These are phyloP conservation scores for Penicillium griseofulvum DNA, from an alignment of 2,329 filamentous ascomycete genomes.

Conservation along the genomic window DNA sequence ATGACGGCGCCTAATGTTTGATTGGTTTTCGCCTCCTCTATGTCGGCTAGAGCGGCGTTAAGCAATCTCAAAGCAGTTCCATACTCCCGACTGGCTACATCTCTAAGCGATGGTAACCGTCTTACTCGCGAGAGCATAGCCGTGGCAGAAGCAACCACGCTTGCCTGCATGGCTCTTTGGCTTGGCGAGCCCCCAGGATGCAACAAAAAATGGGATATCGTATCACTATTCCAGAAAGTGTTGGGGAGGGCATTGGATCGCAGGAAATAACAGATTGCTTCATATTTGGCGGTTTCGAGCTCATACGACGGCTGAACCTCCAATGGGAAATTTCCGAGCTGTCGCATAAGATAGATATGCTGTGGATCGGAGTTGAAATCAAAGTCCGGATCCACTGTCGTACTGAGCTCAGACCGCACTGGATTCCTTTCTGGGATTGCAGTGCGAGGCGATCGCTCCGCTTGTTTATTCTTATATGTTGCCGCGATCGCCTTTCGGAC, in stretches of 20 bases:
- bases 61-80: conserved; percentile 51
- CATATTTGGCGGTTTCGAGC: conserved; percentile 26
- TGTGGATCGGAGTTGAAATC: conserved; percentile 23
- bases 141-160: conserved; percentile 58
- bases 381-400: conserved; percentile 11
- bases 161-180: conserved; percentile 40
- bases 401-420: conserved; percentile 4
- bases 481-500: conserved; percentile 53
- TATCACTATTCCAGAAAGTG: conserved; percentile 25
- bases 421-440: conserved; percentile 27
- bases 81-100: conserved; percentile 54
- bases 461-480: conserved; percentile 18
- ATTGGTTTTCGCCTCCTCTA: conserved; percentile 36
- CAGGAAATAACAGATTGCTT: conserved; percentile 39
- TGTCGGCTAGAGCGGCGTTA: conserved; percentile 33
- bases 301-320: conserved; percentile 25
- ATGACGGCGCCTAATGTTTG: conserved; percentile 55
- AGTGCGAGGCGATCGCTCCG: conserved; percentile 21
- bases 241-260: conserved; percentile 35
- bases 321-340: conserved; percentile 15
- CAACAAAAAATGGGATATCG: conserved; percentile 22
- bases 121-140: conserved; percentile 58
- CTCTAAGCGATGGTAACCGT: conserved; percentile 47
- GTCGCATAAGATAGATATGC: conserved; percentile 13
- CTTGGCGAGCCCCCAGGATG: conserved; percentile 22